phyloP scores from a whole-genome alignment of 257 asterid species.

The Fraxinus pennsylvanica region DNA sequence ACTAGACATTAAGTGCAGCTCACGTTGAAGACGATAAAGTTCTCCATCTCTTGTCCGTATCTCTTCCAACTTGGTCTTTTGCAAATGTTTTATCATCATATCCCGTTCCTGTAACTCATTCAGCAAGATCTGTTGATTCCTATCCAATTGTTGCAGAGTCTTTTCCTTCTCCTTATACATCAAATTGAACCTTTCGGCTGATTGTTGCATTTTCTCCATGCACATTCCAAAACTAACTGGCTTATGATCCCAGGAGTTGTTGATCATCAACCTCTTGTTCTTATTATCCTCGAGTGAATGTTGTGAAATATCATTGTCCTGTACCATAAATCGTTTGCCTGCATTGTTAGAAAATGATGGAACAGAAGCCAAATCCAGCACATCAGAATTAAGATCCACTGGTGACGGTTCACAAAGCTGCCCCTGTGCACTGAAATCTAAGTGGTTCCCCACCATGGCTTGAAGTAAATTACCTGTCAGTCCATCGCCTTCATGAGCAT shows the following conservation, averaged over 20 bases:
- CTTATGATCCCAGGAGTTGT: constrained; percentile 48
- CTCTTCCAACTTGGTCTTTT: constrained; percentile 56
- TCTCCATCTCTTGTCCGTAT: constrained; percentile 54
- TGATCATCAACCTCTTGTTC: constrained; percentile 68
- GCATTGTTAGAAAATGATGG: constrained; percentile 46
- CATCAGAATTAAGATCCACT: constrained; percentile 36
- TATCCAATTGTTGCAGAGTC: constrained; percentile 32
- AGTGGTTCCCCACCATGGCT: constrained; percentile 47
- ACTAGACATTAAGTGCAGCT: constrained; percentile 55
- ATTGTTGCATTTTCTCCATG: constrained; percentile 60
- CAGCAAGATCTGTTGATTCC: constrained; percentile 52
- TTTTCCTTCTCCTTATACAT: constrained; percentile 52
- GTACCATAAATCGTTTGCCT: constrained; percentile 62
- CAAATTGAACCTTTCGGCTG: constrained; percentile 39
- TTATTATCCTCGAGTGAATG: constrained; percentile 36
- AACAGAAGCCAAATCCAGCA: constrained; percentile 40
- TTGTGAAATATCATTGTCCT: constrained; percentile 42
- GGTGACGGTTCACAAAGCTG: constrained; percentile 48
- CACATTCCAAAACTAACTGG: constrained; percentile 52
- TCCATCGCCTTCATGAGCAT: constrained; percentile 53
- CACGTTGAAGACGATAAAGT: constrained; percentile 69
- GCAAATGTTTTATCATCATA: constrained; percentile 43
- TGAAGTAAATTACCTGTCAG: constrained; percentile 64
- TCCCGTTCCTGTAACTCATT: constrained; percentile 71
- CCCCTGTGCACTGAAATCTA: constrained; percentile 47